phyloP scores from a whole-genome alignment of 805 yeast species.

The Saccharomyces eubayanus region DNA sequence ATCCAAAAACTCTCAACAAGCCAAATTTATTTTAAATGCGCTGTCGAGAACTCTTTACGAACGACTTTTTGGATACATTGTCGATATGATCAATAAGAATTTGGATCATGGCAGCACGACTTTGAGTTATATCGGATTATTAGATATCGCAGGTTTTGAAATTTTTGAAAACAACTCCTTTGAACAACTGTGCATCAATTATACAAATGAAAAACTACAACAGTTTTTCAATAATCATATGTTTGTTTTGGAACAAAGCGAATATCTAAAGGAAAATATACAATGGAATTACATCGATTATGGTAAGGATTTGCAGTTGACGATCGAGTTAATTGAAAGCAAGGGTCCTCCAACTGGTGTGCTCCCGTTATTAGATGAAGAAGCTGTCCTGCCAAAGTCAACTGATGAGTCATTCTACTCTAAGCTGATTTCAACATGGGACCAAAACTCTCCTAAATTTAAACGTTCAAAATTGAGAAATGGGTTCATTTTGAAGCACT shows the following conservation, averaged over 20 bases:
- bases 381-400: slow-evolving; percentile 88
- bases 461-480: slow-evolving; percentile 62
- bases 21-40: slow-evolving; percentile 75
- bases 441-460: slow-evolving; percentile 43
- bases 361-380: slow-evolving; percentile 83
- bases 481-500: slow-evolving; percentile 81
- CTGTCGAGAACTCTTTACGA: slow-evolving; percentile 83
- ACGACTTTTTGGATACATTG: slow-evolving; percentile 68
- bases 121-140: slow-evolving; percentile 72
- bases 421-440: slow-evolving; percentile 64
- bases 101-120: slow-evolving; percentile 41
- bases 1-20: slow-evolving; percentile 70
- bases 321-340: slow-evolving; percentile 85
- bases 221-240: slow-evolving; percentile 98
- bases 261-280: slow-evolving; percentile 84
- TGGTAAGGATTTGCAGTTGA: slow-evolving; percentile 89
- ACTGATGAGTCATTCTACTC: slow-evolving; percentile 76
- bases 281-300: slow-evolving; percentile 95
- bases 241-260: slow-evolving; percentile 94
- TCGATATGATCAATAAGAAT: slow-evolving; percentile 63
- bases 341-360: slow-evolving; percentile 62
- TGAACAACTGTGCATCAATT: slow-evolving; percentile 94
- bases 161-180: slow-evolving; percentile 90
- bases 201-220: slow-evolving; percentile 93
- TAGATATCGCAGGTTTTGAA: slow-evolving; percentile 97